These are phyloP conservation scores for Coniochaeta sp. DNA, from an alignment of 2,329 filamentous ascomycete species.

Conservation along the genomic window DNA sequence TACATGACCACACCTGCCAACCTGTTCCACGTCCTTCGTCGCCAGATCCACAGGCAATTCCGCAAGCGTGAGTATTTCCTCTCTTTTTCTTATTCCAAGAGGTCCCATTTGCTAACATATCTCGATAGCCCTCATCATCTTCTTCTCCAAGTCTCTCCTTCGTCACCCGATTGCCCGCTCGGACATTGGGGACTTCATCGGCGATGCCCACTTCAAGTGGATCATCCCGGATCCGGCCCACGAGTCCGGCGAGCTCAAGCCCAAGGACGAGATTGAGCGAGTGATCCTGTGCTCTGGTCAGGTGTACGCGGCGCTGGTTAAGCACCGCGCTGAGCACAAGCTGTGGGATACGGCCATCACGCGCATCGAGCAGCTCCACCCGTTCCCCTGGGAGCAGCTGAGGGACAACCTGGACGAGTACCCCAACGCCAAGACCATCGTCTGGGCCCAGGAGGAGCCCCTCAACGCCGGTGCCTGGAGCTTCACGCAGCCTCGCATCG, in stretches of 20 bases:
- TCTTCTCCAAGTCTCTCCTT: constrained; percentile 97
- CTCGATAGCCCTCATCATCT: constrained; percentile 72
- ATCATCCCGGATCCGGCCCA: constrained; percentile 90
- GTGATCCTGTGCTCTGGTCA: constrained; percentile 93
- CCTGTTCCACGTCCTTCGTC: constrained; percentile 89
- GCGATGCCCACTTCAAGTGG: constrained; percentile 91
- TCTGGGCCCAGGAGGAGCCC: constrained; percentile 97
- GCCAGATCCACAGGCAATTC: constrained; percentile 99
- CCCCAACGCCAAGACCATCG: constrained; percentile 94
- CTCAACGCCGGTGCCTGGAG: constrained; percentile 96
- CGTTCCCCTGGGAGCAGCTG: constrained; percentile 96
- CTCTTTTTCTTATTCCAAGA: constrained; percentile 6
- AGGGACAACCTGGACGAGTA: constrained; percentile 96
- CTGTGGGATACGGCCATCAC: constrained; percentile 90
- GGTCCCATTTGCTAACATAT: constrained; percentile 10
- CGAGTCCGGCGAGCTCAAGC: constrained; percentile 63
- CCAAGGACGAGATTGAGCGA: constrained; percentile 82
- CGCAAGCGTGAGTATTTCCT: constrained; percentile 72
- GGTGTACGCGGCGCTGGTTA: constrained; percentile 83
- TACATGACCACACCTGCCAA: constrained; percentile 97
- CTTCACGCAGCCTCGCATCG: constrained; percentile 94
- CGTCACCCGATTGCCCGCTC: constrained; percentile 91
- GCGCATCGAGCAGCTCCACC: constrained; percentile 94
- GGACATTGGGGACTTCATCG: constrained; percentile 81
- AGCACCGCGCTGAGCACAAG: constrained; percentile 81